Evolutionary conservation across 1,139 yeast species (phyloP), one percentile per base, ranked within the genome.

Genomic region (Spathaspora sp.): DNA sequence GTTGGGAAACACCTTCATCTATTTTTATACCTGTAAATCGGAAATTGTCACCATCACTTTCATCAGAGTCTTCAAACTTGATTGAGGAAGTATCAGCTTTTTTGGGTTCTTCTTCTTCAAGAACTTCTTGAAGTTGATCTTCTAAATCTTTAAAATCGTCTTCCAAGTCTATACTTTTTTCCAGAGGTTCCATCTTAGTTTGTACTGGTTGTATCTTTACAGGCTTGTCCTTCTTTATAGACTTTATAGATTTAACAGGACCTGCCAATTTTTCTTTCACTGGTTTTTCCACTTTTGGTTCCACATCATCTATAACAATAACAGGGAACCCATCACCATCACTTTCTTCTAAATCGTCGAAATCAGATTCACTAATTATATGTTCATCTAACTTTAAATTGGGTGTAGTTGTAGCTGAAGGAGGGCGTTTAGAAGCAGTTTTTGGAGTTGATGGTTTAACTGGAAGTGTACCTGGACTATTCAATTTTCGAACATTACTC

Each of bases 141-240:
- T 74, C 80, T 36, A 74, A 60, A 49, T 73, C 78, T 41, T 70
- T 67, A 50, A 74, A 74, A 25, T 74, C 79, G 53, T 74, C 78
- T 38, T 67, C 74, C 47, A 65, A 51, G 36, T 65, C 71, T 43
- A 51, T 50, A 15, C 40, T 40, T 13, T 31, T 37, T 29, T 48
- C 48, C 23, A 26, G 24, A 50, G 33, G 38, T 8, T 45, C 46
- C 33, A 42, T 24, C 39, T 31, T 41, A 18, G 47, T 17, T 27
- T 37, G 43, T 5, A n/a, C n/a, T n/a, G 49, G 10, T 15, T 39
- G 33, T 25, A 25, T 42, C 23, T 34, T 43, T n/a, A 15, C 37
- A 4, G 23, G 23, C 13, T 43, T 37, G 18, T 42, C 41, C 7
- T 42, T n/a, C 15, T 42, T 31, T 15, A 29, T 29, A 9, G 15